Evolutionary conservation across 2,329 filamentous ascomycete species (phyloP), one percentile per base, ranked within the genome.

Genomic region (Hypoxylon sp.): DNA sequence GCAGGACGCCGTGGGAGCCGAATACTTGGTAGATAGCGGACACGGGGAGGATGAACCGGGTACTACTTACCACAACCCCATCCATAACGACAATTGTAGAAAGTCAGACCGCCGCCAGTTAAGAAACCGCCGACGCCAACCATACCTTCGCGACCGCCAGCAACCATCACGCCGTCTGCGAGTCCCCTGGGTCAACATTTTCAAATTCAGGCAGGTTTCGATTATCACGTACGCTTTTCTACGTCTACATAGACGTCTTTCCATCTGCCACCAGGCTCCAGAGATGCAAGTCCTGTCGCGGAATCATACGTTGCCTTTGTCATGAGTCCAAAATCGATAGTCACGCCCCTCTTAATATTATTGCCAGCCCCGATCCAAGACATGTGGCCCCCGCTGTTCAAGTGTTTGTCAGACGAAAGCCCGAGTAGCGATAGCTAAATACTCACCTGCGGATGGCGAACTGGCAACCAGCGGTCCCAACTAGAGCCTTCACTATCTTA

Each of bases 61-160:
- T 37, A 13, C 26, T 2, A 67, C 66, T 63, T 53, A 68, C 62
- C 66, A 35, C 66, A 68, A 17, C 51, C 59, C 57, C 52, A 63
- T 14, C 67, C 67, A 8, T 66, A 46, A 14, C 67, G 54, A 17
- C 58, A 59, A 22, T 44, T 66, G 44, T 60, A 69, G 44, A 60
- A 63, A 24, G 54, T 66, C 6, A 66, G 14, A 8, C 72, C 72
- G 5, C 72, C 72, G 9, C 71, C 71, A 11, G 67, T 68, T 31
- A 73, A 64, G 10, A 73, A 53, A n/a, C 72, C 72, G 14, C 71
- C 71, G 8, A 73, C 70, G 9, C 71, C 72, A 10, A 73, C 72
- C 14, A 56, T 22, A 3, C 58, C 58, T n/a, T 69, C 67, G 6
- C 67, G 63, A 3, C 67, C 63, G 22, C 67, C 67, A 42, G 63